These are phyloP conservation scores for Clavulina sp. DNA, from an alignment of 768 basidiomycete species.

Conservation along the genomic window DNA sequence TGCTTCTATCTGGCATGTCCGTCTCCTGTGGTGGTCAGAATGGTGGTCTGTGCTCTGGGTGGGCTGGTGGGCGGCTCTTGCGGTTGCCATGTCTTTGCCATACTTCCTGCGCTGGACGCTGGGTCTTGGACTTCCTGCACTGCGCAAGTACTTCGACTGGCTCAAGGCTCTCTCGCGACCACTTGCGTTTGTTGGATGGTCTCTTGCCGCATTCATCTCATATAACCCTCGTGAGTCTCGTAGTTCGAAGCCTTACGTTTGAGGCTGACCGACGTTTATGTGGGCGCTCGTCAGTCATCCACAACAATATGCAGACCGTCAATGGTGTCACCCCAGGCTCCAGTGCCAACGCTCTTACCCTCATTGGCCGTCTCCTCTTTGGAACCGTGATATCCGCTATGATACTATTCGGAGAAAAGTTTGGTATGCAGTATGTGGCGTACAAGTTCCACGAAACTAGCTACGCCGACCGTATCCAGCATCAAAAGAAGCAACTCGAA, in stretches of 20 bases:
- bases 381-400: slow-evolving; percentile 50
- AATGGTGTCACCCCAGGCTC: slow-evolving; percentile 13
- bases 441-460: slow-evolving; percentile 23
- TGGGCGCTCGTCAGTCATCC: neutral
- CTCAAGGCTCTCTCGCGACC: slow-evolving; percentile 45
- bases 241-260: neutral
- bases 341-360: slow-evolving; percentile 24
- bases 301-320: neutral
- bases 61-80: slow-evolving; percentile 68
- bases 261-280: neutral
- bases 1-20: slow-evolving; percentile 43
- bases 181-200: slow-evolving; percentile 28
- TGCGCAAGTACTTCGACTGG: slow-evolving; percentile 68
- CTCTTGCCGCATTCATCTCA: slow-evolving; percentile 40
- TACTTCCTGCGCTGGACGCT: slow-evolving; percentile 26
- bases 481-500: slow-evolving; percentile 64
- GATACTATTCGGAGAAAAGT: slow-evolving; percentile 65
- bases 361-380: slow-evolving; percentile 53
- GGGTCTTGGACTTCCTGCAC: slow-evolving; percentile 54
- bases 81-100: slow-evolving; percentile 28
- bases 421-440: slow-evolving; percentile 66
- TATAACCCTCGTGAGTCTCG: neutral
- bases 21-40: slow-evolving; percentile 62
- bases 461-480: slow-evolving; percentile 64
- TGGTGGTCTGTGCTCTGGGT: slow-evolving; percentile 71